Conservation (phyloP, 2,329 filamentous ascomycete genomes). For the Neonectria punicea region DNA sequence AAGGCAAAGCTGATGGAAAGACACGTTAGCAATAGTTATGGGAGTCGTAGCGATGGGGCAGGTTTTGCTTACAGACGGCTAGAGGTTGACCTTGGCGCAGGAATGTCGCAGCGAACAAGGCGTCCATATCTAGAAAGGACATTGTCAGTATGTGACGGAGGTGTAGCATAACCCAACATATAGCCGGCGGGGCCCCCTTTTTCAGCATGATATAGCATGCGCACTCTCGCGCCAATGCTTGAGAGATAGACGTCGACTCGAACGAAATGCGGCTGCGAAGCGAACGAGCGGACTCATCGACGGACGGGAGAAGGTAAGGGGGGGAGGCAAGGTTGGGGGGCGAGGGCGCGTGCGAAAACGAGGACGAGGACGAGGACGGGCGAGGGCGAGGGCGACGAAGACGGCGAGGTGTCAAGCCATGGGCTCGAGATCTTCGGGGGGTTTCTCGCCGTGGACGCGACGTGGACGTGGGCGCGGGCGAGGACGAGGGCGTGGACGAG, state of each 20-base stretch:
- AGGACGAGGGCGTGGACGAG: constrained; percentile 48
- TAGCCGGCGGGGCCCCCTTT: constrained; percentile 43
- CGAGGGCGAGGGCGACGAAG: constrained; percentile 43
- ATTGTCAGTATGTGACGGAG: constrained; percentile 61
- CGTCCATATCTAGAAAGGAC: constrained; percentile 82
- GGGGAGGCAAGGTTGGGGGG: constrained; percentile 38
- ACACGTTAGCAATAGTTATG: constrained; percentile 21
- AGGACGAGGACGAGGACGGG: constrained; percentile 40
- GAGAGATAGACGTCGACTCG: constrained; percentile 40
- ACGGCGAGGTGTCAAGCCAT: constrained; percentile 42
- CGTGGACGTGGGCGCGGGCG: constrained; percentile 41
- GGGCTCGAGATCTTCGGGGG: constrained; percentile 39
- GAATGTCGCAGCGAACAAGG: constrained; percentile 97
- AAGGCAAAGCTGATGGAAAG: constrained; percentile 83
- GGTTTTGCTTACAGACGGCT: constrained; percentile 85
- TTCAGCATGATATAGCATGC: constrained; percentile 37
- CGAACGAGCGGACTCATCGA: constrained; percentile 44
- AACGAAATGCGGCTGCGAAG: constrained; percentile 42
- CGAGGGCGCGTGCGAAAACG: constrained; percentile 43
- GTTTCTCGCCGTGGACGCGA: constrained; percentile 36
- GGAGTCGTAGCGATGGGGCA: background rate
- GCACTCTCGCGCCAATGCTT: constrained; percentile 39
- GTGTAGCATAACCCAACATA: constrained; percentile 27
- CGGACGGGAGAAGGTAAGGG: constrained; percentile 36
- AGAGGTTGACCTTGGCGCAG: constrained; percentile 90